phyloP scores from a whole-genome alignment of 768 basidiomycete species.

The Tulasnella sp. region DNA sequence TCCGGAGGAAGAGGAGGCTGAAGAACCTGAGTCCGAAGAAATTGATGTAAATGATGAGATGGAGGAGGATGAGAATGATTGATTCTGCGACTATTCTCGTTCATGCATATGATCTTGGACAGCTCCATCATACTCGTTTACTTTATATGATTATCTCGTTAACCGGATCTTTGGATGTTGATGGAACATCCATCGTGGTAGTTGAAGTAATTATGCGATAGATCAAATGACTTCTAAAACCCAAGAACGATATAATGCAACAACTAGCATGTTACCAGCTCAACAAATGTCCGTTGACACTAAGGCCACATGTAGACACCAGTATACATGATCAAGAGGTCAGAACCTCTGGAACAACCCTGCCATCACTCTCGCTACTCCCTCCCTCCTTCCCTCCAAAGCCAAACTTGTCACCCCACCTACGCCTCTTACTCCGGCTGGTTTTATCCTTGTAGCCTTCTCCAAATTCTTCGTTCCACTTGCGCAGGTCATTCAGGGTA shows the following conservation, averaged over 20 bases:
- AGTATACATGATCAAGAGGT: conserved; percentile 4
- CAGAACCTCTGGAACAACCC: background rate
- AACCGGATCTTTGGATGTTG: too few relatives aligned
- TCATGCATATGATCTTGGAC: too few relatives aligned
- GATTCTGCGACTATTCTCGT: too few relatives aligned
- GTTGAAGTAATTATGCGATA: too few relatives aligned
- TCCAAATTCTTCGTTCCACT: conserved; percentile 92
- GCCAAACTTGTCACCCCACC: conserved; percentile 83
- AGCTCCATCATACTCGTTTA: too few relatives aligned
- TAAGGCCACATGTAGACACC: background rate
- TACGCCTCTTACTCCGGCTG: conserved; percentile 50
- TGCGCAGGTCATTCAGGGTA: conserved; percentile 57
- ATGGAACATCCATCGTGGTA: too few relatives aligned
- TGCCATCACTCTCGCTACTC: conserved; percentile 26
- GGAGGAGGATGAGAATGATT: conserved; percentile 5
- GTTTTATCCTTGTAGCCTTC: conserved; percentile 69
- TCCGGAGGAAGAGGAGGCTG: conserved; percentile 24
- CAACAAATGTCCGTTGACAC: background rate
- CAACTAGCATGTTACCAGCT: background rate
- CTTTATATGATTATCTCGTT: too few relatives aligned
- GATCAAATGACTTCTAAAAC: too few relatives aligned
- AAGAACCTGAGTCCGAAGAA: conserved; percentile 34
- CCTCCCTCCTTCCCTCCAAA: conserved; percentile 43
- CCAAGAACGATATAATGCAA: too few relatives aligned
- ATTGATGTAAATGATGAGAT: conserved; percentile 18